Evolutionary conservation across 2,329 filamentous ascomycete genomes (phyloP), one percentile per base, ranked within the genome.

Genomic region (Xylariaceae sp.): DNA sequence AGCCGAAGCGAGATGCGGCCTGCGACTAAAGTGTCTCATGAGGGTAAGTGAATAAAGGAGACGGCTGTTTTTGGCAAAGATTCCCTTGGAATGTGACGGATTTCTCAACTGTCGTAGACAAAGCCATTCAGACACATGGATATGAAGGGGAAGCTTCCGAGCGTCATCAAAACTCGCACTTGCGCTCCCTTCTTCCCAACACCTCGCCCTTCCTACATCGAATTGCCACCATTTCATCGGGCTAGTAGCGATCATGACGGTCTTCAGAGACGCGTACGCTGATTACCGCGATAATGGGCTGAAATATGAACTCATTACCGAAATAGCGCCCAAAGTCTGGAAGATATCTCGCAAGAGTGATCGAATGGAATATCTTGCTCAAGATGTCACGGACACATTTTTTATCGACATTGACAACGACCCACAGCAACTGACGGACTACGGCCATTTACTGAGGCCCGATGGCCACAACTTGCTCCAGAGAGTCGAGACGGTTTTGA

Each of bases 401-500:
- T 56, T 57, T 47, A 47, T 8, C 22, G 18, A 44, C 37, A 34
- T 45, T n/a, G 34, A 47, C 18, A 47, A 41, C 32, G n/a, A 49
- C 9, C 30, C 52, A 3, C 22, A 7, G 16, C 26, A 55, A 21
- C 45, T 57, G 16, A 51, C 49, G 1, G 10, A 34, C 10, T 58
- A 53, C 9, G 52, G 51, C 10, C 16, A 32, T 13, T 22, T 67
- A 47, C 56, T 64, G 36, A 43, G 56, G 9, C 55, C 62, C 3
- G 53, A 63, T 18, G 51, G 51, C 7, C 44, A 59, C 22, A 61
- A 64, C 6, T 45, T 72, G 29, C 55, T 68, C 22, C 30, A 58
- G 37, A 47, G 65, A 6, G 54, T 76, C 49, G 57, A 63, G 15
- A 63, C 67, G 43, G 60, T 80, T 26, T 67, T 80, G 53, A 76